These are phyloP conservation scores for Acmispon strigosus DNA, from an alignment of 306 rosid genomes.

Conservation along the genomic window DNA sequence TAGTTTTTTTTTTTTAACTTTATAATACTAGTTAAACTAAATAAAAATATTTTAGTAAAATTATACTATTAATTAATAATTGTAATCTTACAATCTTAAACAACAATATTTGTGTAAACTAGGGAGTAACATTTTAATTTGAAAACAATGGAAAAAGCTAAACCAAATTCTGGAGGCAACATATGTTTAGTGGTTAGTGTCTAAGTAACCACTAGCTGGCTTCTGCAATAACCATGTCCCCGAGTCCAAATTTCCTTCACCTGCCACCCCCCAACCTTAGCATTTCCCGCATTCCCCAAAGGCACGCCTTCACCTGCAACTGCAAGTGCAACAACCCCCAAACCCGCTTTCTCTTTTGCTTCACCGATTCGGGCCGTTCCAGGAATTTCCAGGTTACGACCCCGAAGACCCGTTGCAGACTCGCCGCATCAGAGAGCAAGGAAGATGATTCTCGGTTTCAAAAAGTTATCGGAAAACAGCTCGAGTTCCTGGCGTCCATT, in stretches of 20 bases:
- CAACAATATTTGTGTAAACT: too few species aligned
- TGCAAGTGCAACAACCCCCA: background rate
- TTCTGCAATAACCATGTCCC: background rate
- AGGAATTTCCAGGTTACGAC: background rate
- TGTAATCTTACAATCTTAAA: too few species aligned
- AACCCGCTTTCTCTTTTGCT: background rate
- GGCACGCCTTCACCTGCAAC: background rate
- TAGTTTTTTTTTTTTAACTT: too few species aligned
- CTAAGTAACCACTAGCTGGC: background rate
- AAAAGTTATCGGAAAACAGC: background rate
- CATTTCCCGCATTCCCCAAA: background rate
- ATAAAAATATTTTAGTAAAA: too few species aligned
- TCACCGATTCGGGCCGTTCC: background rate
- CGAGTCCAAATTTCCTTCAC: background rate
- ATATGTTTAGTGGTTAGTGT: too few species aligned
- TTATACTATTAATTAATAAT: too few species aligned
- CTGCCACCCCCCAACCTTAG: background rate
- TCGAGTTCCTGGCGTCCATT: conserved; percentile 1
- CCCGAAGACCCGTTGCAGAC: background rate
- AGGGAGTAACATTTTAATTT: too few species aligned
- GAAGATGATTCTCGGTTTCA: background rate
- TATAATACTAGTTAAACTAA: too few species aligned
- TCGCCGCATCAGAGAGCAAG: background rate
- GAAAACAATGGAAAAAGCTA: too few species aligned
- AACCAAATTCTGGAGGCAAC: too few species aligned